Evolutionary conservation across 2,329 filamentous ascomycete genomes (phyloP), one percentile per base, ranked within the genome.

Genomic region (Elsinoe arachidis): DNA sequence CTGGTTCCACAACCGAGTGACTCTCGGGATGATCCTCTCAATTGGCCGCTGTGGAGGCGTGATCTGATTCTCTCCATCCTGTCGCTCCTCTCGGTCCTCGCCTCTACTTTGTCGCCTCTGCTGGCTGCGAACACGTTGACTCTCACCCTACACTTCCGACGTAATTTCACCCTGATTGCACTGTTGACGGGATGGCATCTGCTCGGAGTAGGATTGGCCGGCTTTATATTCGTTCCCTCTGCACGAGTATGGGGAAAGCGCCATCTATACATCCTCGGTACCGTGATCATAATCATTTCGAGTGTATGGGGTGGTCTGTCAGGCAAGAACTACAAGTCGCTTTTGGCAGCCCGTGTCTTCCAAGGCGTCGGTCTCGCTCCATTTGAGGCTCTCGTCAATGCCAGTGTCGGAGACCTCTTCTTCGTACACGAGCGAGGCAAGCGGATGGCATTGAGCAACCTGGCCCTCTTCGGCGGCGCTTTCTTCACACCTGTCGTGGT

Each of bases 181-280:
- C 76, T 93, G 11, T 74, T 96, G 39, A 96, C 91, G 0, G 91
- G 90, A 55, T 95, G 91, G 71, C 91, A 90, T 69, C 79, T 96
- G 17, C 81, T 91, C 26, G 92, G 90, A 17, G 87, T 90, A 2
- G 90, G 89, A 10, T 76, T 90, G 12, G 86, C 87, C 1, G 90
- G 88, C 53, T 83, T 93, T 69, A 78, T 96, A 62, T 91, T 91
- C 71, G 90, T 96, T 2, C 88, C 92, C 0, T 88, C 86, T 0
- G 90, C 88, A 17, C 83, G 91, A 58, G 86, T 96, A 61, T 96
- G 89, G 88, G 92, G 92, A 38, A 96, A 96, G 72, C 81, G 91
- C 39, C 92, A 96, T 74, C 74, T 90, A 14, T 96, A 95, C 69
- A 73, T 96, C 23, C 65, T 95, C 1, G 90, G 90, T 6, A 84